Conservation (phyloP, 2,329 filamentous ascomycete species). For the Zasmidium cellare region DNA sequence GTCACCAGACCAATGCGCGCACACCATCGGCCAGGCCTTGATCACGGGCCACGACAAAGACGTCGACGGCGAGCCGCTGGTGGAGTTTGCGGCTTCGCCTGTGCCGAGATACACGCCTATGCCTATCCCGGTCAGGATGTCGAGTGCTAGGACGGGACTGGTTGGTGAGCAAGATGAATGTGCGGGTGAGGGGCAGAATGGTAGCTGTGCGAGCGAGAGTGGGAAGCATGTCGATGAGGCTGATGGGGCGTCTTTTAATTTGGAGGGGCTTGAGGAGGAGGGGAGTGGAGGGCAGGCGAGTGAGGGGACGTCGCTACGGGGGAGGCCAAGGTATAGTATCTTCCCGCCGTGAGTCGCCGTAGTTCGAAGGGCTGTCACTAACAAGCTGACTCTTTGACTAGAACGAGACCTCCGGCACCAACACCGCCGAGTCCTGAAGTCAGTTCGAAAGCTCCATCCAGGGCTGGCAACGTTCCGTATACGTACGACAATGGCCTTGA, state of each 20-base stretch:
- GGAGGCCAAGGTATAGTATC: neutral
- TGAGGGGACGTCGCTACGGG: neutral
- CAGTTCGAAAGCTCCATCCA: neutral
- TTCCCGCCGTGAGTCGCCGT: neutral
- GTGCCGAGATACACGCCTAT: conserved; percentile 18
- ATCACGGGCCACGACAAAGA: neutral
- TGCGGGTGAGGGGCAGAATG: neutral
- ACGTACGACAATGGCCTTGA: neutral
- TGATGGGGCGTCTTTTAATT: conserved; percentile 2
- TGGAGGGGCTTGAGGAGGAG: conserved; percentile 4
- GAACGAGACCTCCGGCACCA: neutral
- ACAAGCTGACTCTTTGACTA: neutral
- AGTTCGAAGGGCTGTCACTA: neutral
- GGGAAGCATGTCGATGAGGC: neutral
- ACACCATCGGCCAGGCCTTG: neutral
- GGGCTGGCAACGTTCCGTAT: neutral
- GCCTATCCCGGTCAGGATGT: conserved; percentile 15
- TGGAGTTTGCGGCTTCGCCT: neutral
- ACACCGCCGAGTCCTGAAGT: neutral
- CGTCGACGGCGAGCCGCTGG: neutral
- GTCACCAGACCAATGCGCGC: neutral
- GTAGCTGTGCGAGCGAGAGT: neutral
- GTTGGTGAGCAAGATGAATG: neutral
- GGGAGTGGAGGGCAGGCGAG: neutral
- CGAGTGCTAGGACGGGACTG: conserved; percentile 5